Evolutionary conservation across 2,329 filamentous ascomycete species (phyloP).

Genomic region (Stylonectria norvegica): DNA sequence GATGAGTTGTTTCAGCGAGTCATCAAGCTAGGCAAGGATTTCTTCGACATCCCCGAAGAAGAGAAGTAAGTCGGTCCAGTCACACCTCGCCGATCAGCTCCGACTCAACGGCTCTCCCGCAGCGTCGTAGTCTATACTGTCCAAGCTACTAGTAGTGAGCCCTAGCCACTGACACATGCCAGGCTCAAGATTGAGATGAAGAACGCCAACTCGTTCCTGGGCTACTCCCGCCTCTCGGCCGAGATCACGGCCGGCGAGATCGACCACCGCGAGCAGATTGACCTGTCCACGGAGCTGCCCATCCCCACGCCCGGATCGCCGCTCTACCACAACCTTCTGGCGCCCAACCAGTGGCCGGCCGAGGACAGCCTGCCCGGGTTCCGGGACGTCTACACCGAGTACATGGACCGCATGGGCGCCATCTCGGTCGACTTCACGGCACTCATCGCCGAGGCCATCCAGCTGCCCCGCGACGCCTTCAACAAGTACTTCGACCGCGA

Average conservation of each 20-base stretch:
- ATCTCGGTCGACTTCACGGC: slow-evolving; percentile 73
- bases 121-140: too few species aligned
- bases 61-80: slow-evolving; percentile 59
- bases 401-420: slow-evolving; percentile 71
- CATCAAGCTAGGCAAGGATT: slow-evolving; percentile 63
- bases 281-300: slow-evolving; percentile 76
- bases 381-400: slow-evolving; percentile 65
- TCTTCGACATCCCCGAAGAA: slow-evolving; percentile 72
- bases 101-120: too few species aligned
- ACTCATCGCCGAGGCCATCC: slow-evolving; percentile 80
- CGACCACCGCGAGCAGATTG: slow-evolving; percentile 84
- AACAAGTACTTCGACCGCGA: slow-evolving; percentile 71
- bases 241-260: slow-evolving; percentile 70
- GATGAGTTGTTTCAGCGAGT: slow-evolving; percentile 63
- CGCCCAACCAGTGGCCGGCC: slow-evolving; percentile 78
- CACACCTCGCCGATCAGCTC: too few species aligned
- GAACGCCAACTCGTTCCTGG: slow-evolving; percentile 68
- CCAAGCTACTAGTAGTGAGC: too few species aligned
- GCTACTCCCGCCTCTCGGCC: slow-evolving; percentile 63
- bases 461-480: slow-evolving; percentile 66
- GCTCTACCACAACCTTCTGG: slow-evolving; percentile 69
- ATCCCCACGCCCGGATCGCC: slow-evolving; percentile 61
- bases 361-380: slow-evolving; percentile 62
- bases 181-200: slow-evolving; percentile 70
- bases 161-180: slow-evolving; percentile 1